Base-by-base conservation (phyloP, 495 filamentous ascomycete genomes). In the Pyrenula massariospora region DNA sequence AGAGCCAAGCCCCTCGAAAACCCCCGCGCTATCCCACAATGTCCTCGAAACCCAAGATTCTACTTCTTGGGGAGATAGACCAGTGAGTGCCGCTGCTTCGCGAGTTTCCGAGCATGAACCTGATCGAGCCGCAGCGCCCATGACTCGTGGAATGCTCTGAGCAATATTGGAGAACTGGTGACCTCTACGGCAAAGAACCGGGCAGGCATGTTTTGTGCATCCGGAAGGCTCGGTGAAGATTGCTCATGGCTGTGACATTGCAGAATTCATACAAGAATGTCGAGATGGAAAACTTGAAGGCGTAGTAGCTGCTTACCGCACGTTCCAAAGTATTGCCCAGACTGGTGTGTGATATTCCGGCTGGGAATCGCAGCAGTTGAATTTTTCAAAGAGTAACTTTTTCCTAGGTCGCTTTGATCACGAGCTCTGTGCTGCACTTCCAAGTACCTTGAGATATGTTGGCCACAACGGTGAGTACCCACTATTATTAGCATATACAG, bases 191-290 rank as follows among this genome's bases (percentile, higher is more conserved):
- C 81, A 22, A 75, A n/a, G n/a, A n/a, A n/a, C n/a, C n/a, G n/a
- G n/a, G n/a, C n/a, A n/a, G n/a, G n/a, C n/a, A n/a, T n/a, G 11
- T 12, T 53, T 21, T 53, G 52, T 31, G 64, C 54, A 58, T 63
- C 66, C 12, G 59, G 19, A 49, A 73, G 71, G 22, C 74, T 75
- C 48, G 56, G 73, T 56, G 58, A 69, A 48, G 73, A 74, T 64
- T 59, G 19, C 56, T 64, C 11, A 20, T 25, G 25, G 22, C 12
- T 71, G 65, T 57, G 58, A 56, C 42, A 59, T 54, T 53, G 64
- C 67, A 47, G 79, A 85, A 19, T 96, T 97, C 67, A 67, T 95
- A 25, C 63, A 82, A 51, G 88, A 95, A 73, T 87, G 84, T 62
- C 70, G 70, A 31, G 76, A 79, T 24, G 89, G 88, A 22, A 76